Evolutionary conservation across 2,329 filamentous ascomycete genomes (phyloP), one percentile per base, ranked within the genome.

Genomic region (Hypoxylon sp.): DNA sequence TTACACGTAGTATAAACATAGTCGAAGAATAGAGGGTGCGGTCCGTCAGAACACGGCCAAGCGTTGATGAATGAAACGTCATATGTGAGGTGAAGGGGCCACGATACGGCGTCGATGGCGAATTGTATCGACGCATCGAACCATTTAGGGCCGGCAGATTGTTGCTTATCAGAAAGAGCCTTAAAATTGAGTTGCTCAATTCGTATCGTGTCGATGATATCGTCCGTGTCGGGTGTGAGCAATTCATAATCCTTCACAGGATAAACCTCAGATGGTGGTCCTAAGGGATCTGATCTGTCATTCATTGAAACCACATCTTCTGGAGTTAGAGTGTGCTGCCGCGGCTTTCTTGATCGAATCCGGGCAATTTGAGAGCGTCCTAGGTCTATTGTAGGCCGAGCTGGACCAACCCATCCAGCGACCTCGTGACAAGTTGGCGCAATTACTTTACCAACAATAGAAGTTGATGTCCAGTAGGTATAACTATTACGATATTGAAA

Each of bases 401-500:
- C 91, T 1, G 92, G 92, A 0, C 92, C 92, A 42, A 94, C 83
- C 92, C 92, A 94, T 24, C 92, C 92, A 47, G 88, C 91, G 19
- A 92, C 85, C 60, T 91, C 86, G 70, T 86, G 87, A 72, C 92
- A 92, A 0, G 91, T 93, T 24, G 91, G 89, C 42, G 89, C 91
- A 6, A 94, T 83, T 2, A 94, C 91, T 75, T 93, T 94, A 39
- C 91, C 92, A 2, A 94, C 89, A 63, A 94, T 91, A 72, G 87
- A 91, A 19, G 86, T 83, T 11, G 89, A 87, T 2, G 91, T 89
- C 92, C 92, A 94, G 82, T 94, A 94, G 1, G 92, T 94, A 75
- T 91, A 91, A 63, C 89, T 90, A 73, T 83, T 86, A 64, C 90
- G 89, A 76, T 94, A 93, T 80, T 94, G 92, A 75, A 94, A 93